Base-by-base conservation (phyloP, 108 stramenopile species). In the Nannochloropsis gaditana region DNA sequence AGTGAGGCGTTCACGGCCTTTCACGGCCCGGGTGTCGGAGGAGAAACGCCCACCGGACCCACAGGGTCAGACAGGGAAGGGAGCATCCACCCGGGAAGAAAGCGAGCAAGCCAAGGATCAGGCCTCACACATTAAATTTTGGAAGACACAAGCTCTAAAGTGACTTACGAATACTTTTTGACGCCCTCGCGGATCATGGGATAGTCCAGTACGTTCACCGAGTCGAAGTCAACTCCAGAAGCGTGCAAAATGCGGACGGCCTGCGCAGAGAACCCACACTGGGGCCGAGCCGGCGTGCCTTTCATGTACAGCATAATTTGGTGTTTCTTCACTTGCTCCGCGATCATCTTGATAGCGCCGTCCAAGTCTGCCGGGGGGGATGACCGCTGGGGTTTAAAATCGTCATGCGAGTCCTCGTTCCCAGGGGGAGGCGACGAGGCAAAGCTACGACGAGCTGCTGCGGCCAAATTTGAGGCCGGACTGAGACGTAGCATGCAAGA, bases 241-340 rank as follows among this genome's bases (percentile, higher is more conserved):
- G 87, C 89, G 91, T 97, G 91, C 19, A 99, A 92, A 42, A 96
- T 93, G 85, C 94, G 88, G 5, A 98, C 95, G 2, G 95, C 95
- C 43, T 92, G 93, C 80, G 94, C 92, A 43, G 94, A 95, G 91
- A 99, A 99, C 43, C 99, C 99, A 90, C 99, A 99, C 93, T 93
- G 93, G 17, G 99, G 99, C 89, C 92, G 92, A 43, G 88, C 44
- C 17, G 98, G 98, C 42, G 95, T 97, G 45, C 99, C 99, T 90
- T 99, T 99, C 99, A 99, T 99, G 93, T 97, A 99, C n/a, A 99
- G 93, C 96, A 99, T 95, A 80, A 99, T 89, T 43, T 84, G 43
- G 73, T 89, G 88, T 47, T 84, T 86, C 44, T 87, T 85, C 42
- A 91, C 91, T 86, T 90, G 45, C 42, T 91, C 80, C 80, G 90